Conservation (phyloP, 202 grass and related monocot species). For the Alloteropsis angusta region DNA sequence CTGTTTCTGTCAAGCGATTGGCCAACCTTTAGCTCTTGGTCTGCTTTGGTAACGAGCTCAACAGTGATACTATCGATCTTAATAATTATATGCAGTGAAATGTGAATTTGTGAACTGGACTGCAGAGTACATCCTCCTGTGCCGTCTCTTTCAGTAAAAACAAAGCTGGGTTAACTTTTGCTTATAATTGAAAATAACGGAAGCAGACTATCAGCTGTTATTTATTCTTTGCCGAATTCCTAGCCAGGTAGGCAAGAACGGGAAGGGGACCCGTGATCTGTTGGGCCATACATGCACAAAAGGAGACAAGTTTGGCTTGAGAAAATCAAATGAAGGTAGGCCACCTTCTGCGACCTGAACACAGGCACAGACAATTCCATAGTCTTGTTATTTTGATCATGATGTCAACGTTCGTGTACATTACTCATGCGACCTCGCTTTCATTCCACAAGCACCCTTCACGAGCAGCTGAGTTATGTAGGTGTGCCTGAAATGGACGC, state of each 20-base stretch:
- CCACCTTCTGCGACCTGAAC: slow-evolving; percentile 18
- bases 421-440: slow-evolving; percentile 11
- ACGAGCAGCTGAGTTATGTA: slow-evolving; percentile 16
- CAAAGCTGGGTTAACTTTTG: not conserved
- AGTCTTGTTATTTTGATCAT: slow-evolving; percentile 1
- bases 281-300: slow-evolving; percentile 23
- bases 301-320: slow-evolving; percentile 12
- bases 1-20: not conserved
- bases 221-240: not conserved
- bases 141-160: not conserved
- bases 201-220: not conserved
- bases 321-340: slow-evolving; percentile 28
- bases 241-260: not conserved
- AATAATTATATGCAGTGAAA: not conserved
- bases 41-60: not conserved
- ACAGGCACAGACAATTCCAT: slow-evolving; percentile 1
- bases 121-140: no score
- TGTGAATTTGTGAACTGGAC: not conserved
- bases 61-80: not conserved
- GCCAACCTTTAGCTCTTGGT: not conserved
- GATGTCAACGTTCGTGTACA: slow-evolving; percentile 29
- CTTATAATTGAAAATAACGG: not conserved
- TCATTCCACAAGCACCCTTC: slow-evolving; percentile 23
- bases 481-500: slow-evolving; percentile 7
- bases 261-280: slow-evolving; percentile 28